Evolutionary conservation across 2,329 filamentous ascomycete genomes (phyloP).

Genomic region (Podosphaera fusca): DNA sequence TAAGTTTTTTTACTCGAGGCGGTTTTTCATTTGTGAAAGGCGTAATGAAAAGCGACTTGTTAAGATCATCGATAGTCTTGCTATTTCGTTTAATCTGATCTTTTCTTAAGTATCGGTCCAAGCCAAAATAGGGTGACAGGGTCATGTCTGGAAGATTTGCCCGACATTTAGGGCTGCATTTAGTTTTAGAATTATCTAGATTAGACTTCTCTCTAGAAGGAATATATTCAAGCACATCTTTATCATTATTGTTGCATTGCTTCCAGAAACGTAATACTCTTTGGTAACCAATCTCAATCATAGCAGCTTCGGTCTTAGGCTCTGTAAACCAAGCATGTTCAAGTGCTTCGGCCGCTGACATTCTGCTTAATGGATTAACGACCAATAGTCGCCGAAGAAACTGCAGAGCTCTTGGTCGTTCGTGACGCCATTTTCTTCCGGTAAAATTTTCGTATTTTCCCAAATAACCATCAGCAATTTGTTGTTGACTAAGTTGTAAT

Average conservation of each 20-base stretch:
- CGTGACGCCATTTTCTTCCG: conserved; percentile 4
- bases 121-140: conserved; percentile 12
- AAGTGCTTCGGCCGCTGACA: conserved; percentile 16
- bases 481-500: conserved; percentile 7
- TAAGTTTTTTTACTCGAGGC: background rate
- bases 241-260: conserved; percentile 6
- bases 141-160: conserved; percentile 11
- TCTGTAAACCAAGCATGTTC: conserved; percentile 19
- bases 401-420: conserved; percentile 7
- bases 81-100: background rate
- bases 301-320: conserved; percentile 7
- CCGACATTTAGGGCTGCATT: conserved; percentile 1
- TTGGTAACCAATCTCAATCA: conserved; percentile 9
- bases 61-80: background rate
- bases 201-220: conserved; percentile 1
- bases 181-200: background rate
- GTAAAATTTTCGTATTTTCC: conserved; percentile 2
- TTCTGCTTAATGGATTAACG: conserved; percentile 14
- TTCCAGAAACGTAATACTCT: conserved; percentile 12
- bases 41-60: background rate
- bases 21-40: background rate
- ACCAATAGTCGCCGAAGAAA: conserved; percentile 18
- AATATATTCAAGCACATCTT: conserved; percentile 9
- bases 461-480: conserved; percentile 6
- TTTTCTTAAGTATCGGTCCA: conserved; percentile 10